A percentile compares a stretch with the other conserved stretches of the same genome.
Conservation (phyloP, 208 protist species). For the Trypanosoma vivax region DNA sequence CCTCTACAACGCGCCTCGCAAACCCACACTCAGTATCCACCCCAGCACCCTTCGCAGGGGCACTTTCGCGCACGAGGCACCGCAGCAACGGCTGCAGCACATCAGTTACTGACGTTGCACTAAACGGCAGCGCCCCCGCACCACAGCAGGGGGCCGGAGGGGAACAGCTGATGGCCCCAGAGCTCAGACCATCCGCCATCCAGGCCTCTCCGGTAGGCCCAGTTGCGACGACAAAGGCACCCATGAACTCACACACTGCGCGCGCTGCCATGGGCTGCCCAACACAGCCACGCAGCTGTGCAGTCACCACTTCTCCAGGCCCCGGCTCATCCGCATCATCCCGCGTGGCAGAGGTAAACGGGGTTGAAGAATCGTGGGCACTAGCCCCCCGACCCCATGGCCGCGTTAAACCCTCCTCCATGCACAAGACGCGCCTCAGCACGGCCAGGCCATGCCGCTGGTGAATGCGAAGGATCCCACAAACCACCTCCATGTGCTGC, state of each 20-base stretch:
- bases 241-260: too few species aligned
- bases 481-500: conserved; percentile 28
- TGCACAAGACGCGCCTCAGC: conserved; percentile 10
- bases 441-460: conserved; percentile 34
- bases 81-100: conserved; percentile 23
- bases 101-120: background rate
- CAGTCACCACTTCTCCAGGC: background rate
- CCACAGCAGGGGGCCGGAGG: too few species aligned
- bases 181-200: too few species aligned
- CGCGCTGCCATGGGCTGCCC: too few species aligned
- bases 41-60: background rate
- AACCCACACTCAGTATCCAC: background rate
- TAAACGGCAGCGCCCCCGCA: background rate
- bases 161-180: too few species aligned
- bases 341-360: too few species aligned
- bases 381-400: conserved; percentile 1
- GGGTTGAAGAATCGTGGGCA: background rate
- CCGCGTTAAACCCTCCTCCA: background rate
- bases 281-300: too few species aligned
- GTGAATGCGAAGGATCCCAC: conserved; percentile 52
- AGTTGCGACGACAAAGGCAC: too few species aligned
- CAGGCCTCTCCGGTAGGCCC: too few species aligned
- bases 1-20: conserved; percentile 1
- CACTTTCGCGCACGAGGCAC: conserved; percentile 10
- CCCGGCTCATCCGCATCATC: too few species aligned